These are phyloP conservation scores for Pythium apleroticum DNA, from an alignment of 352 stramenopile species.

Conservation along the genomic window DNA sequence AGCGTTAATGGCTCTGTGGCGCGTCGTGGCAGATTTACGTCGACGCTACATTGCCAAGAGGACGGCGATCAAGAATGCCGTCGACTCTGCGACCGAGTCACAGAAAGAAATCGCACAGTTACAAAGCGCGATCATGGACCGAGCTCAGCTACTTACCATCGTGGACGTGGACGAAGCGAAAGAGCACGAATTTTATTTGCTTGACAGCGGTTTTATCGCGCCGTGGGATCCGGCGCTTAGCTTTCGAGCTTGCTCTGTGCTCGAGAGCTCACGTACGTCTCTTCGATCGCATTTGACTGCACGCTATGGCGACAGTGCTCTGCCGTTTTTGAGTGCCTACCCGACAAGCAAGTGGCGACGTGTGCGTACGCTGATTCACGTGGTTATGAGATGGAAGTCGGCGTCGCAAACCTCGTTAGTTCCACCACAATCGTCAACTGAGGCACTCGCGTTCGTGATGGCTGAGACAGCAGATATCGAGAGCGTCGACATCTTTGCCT, in stretches of 20 bases:
- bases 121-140: conserved; percentile 11
- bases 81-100: background rate
- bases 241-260: conserved; percentile 15
- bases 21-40: conserved; percentile 48
- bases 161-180: conserved; percentile 24
- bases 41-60: conserved; percentile 26
- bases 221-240: conserved; percentile 23
- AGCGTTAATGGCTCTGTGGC: conserved; percentile 44
- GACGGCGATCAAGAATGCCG: conserved; percentile 25
- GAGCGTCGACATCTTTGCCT: conserved; percentile 10
- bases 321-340: conserved; percentile 20
- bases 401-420: background rate
- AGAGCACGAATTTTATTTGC: conserved; percentile 21
- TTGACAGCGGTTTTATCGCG: conserved; percentile 29
- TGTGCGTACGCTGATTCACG: conserved; percentile 25
- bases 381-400: conserved; percentile 21
- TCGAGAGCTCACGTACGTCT: conserved; percentile 10
- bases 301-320: conserved; percentile 2
- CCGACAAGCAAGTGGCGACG: conserved; percentile 24
- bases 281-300: conserved; percentile 22
- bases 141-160: conserved; percentile 19
- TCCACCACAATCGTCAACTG: background rate
- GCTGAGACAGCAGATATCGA: conserved; percentile 11
- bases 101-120: conserved; percentile 1
- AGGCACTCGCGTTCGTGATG: conserved; percentile 23